Conservation (phyloP, 192 early-diverging fungal genomes). For the Pilaira anomala region DNA sequence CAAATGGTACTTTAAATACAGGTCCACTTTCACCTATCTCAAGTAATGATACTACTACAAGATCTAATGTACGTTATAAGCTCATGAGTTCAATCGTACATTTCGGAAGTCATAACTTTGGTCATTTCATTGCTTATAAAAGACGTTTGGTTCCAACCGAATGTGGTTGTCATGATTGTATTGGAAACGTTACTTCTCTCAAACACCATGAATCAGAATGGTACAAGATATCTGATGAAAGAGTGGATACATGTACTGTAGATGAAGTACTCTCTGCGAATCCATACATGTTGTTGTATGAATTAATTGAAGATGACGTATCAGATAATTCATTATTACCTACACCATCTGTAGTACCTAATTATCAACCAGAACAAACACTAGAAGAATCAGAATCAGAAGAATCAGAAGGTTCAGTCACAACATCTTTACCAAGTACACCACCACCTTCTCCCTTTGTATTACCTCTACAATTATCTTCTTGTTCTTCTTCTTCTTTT, state of each 20-base stretch:
- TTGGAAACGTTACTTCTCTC: neutral
- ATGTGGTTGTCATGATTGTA: conserved; percentile 30
- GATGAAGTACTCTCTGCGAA: conserved; percentile 61
- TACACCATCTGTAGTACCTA: too few species aligned
- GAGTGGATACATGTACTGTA: conserved; percentile 56
- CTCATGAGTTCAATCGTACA: conserved; percentile 69
- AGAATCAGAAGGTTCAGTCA: neutral
- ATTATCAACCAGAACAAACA: neutral
- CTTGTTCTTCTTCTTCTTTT: neutral
- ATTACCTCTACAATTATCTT: conserved; percentile 1
- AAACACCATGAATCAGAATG: conserved; percentile 44
- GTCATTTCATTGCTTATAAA: conserved; percentile 77
- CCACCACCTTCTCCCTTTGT: conserved; percentile 1
- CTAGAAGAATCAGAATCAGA: neutral
- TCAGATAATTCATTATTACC: too few species aligned
- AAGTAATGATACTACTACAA: neutral
- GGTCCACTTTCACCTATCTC: conserved; percentile 58
- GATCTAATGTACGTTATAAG: conserved; percentile 37
- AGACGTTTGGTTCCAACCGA: conserved; percentile 36
- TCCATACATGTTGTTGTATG: conserved; percentile 69
- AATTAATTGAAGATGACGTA: conserved; percentile 20
- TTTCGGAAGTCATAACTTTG: conserved; percentile 68
- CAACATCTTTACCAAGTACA: neutral
- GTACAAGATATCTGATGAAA: conserved; percentile 67
- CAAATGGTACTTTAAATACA: conserved; percentile 53